Evolutionary conservation across 2,329 filamentous ascomycete species (phyloP).

Genomic region (Domatiomyces catenatus): DNA sequence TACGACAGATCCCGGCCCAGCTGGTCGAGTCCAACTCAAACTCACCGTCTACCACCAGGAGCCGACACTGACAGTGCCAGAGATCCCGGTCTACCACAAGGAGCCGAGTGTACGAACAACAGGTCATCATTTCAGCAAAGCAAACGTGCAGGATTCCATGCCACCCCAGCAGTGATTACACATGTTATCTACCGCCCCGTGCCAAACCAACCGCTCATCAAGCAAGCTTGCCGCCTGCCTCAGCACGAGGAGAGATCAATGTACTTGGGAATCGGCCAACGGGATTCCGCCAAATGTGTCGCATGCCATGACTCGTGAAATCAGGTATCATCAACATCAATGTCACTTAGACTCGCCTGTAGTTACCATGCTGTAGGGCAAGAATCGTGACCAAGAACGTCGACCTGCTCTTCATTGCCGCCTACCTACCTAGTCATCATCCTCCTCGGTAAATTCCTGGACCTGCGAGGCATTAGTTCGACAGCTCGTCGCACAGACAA

Average conservation of each 20-base stretch:
- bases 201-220: neutral
- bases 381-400: neutral
- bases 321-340: neutral
- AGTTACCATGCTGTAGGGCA: neutral
- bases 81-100: no score
- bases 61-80: no score
- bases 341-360: neutral
- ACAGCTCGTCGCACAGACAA: neutral
- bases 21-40: no score
- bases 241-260: neutral
- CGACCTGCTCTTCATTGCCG: neutral
- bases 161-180: neutral
- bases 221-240: neutral
- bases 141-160: neutral
- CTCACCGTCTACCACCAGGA: no score
- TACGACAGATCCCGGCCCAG: neutral
- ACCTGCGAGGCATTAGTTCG: conserved; percentile 1
- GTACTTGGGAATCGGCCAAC: neutral
- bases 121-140: neutral
- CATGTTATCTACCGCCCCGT: neutral
- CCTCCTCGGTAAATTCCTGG: conserved; percentile 5
- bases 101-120: no score
- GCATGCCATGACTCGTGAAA: neutral
- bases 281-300: neutral
- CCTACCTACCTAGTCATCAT: conserved; percentile 3